A percentile compares a stretch with the other conserved stretches of the same genome.
Evolutionary conservation across 2,329 filamentous ascomycete genomes (phyloP).

Genomic region (Geosmithia flava): DNA sequence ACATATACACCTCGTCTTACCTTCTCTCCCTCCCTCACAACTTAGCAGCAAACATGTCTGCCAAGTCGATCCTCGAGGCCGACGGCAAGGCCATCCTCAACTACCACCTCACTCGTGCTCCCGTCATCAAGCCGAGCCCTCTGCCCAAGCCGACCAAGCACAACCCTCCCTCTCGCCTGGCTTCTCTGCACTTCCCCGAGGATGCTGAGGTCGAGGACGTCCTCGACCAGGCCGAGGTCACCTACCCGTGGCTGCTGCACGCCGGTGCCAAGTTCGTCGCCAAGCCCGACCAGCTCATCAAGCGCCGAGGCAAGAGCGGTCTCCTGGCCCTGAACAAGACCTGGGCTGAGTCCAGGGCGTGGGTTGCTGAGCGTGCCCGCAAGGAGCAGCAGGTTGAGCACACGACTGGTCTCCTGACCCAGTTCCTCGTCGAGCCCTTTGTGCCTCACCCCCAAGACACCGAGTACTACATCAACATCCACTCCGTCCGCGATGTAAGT

Average conservation of each 20-base stretch:
- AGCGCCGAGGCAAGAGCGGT: conserved; percentile 98
- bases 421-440: conserved; percentile 97
- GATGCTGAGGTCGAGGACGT: conserved; percentile 72
- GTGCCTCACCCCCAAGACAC: conserved; percentile 91
- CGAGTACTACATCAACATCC: conserved; percentile 99
- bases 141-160: conserved; percentile 74
- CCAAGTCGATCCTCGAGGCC: conserved; percentile 96
- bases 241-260: conserved; percentile 89
- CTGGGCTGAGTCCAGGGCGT: conserved; percentile 86
- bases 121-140: conserved; percentile 95
- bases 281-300: conserved; percentile 99
- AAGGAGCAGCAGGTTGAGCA: conserved; percentile 92
- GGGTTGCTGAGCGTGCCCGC: conserved; percentile 84
- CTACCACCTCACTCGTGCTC: conserved; percentile 97
- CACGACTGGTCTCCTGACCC: conserved; percentile 74
- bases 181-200: conserved; percentile 85
- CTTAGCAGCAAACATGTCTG: conserved; percentile 24
- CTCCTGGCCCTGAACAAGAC: conserved; percentile 93
- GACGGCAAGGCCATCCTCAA: conserved; percentile 99
- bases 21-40: conserved; percentile 11
- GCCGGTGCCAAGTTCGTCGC: conserved; percentile 86
- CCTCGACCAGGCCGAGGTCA: conserved; percentile 89
- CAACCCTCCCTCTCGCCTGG: conserved; percentile 85
- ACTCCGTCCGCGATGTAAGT: conserved; percentile 98
- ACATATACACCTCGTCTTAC: neutral